These are phyloP conservation scores for Endogone sp. DNA, from an alignment of 192 early-diverging fungal species.

Conservation along the genomic window DNA sequence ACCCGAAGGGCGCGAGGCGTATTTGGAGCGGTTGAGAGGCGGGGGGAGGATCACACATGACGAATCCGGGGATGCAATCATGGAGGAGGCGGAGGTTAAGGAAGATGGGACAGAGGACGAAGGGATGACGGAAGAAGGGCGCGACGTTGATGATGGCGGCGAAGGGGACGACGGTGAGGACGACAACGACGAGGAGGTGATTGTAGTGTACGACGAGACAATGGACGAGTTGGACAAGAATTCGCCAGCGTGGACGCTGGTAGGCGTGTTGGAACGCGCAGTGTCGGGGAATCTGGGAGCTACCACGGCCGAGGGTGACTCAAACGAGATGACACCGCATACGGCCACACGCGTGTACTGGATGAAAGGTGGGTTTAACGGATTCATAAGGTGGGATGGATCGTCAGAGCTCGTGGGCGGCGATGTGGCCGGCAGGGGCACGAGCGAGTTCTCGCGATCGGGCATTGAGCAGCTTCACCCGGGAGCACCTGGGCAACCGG, in stretches of 20 bases:
- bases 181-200: conserved; percentile 1
- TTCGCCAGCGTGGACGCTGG: conserved; percentile 46
- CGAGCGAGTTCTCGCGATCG: too few relatives aligned
- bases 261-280: conserved; percentile 40
- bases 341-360: conserved; percentile 28
- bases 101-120: conserved; percentile 5
- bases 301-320: not conserved
- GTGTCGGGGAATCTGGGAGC: not conserved
- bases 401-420: not conserved
- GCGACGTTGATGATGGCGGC: not conserved
- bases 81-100: too few relatives aligned
- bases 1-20: conserved; percentile 41
- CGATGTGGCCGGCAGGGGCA: not conserved
- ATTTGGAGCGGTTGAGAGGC: conserved; percentile 5
- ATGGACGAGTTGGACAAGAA: conserved; percentile 36
- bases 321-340: not conserved
- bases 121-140: conserved; percentile 5
- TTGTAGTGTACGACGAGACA: conserved; percentile 46
- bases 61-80: too few relatives aligned
- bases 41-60: too few relatives aligned
- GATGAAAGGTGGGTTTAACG: conserved; percentile 47
- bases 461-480: conserved; percentile 9
- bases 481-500: not conserved
- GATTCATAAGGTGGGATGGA: conserved; percentile 26
- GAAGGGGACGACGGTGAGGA: too few relatives aligned